Conservation (phyloP, 257 asterid genomes). For the Solanum dulcamara region DNA sequence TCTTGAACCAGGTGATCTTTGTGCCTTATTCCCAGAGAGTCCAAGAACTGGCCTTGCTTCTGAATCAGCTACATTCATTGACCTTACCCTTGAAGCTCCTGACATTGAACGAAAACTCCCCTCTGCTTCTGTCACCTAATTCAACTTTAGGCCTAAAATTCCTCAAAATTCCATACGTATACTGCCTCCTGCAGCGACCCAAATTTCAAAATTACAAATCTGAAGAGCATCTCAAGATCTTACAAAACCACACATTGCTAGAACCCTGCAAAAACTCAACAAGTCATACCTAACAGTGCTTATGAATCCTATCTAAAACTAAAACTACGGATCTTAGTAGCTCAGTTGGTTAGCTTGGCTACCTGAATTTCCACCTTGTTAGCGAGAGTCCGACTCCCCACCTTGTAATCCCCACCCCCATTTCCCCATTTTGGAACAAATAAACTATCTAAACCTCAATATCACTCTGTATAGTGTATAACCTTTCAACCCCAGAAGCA, state of each 20-base stretch:
- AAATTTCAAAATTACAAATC: background rate
- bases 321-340: background rate
- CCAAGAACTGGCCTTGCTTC: constrained; percentile 18
- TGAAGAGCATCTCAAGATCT: background rate
- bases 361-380: background rate
- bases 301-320: background rate
- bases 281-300: background rate
- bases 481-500: background rate
- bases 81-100: constrained; percentile 21
- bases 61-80: constrained; percentile 16
- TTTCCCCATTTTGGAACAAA: background rate
- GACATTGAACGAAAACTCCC: constrained; percentile 12
- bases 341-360: background rate
- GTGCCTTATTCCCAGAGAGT: constrained; percentile 13
- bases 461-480: background rate
- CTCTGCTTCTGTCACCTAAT: background rate
- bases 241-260: background rate
- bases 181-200: background rate
- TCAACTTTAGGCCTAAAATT: background rate
- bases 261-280: background rate
- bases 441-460: background rate
- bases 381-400: background rate
- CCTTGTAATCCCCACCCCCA: background rate
- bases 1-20: background rate
- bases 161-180: background rate